A percentile compares a stretch with the other conserved stretches of the same genome.
These are phyloP conservation scores for Alternaria hordeiaustralica DNA, from an alignment of 2,329 filamentous ascomycete genomes.

Conservation along the genomic window DNA sequence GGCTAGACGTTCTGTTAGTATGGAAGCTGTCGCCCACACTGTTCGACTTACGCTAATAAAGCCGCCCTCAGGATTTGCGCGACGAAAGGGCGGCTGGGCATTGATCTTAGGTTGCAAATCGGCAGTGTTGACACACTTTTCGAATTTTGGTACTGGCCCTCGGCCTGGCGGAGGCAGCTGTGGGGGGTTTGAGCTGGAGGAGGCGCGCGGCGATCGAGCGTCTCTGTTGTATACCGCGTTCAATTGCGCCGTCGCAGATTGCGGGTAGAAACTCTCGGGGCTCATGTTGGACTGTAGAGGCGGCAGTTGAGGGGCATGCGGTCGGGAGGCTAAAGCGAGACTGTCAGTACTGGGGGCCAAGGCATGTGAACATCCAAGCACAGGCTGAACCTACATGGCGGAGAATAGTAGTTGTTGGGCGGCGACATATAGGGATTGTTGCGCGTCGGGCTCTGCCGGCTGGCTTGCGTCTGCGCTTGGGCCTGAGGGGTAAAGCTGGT, in stretches of 20 bases:
- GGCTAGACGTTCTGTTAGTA: slow-evolving; percentile 63
- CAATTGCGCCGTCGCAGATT: slow-evolving; percentile 72
- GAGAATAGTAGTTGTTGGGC: slow-evolving; percentile 65
- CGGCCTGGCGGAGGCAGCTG: slow-evolving; percentile 56
- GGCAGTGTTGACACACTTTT: slow-evolving; percentile 72
- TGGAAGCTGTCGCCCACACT: not conserved
- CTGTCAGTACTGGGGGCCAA: slow-evolving; percentile 30
- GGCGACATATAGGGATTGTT: slow-evolving; percentile 65
- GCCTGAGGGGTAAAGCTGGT: slow-evolving; percentile 53
- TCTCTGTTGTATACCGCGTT: slow-evolving; percentile 69
- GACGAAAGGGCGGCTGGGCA: slow-evolving; percentile 84
- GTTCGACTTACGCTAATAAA: slow-evolving; percentile 84
- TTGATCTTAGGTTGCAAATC: slow-evolving; percentile 87
- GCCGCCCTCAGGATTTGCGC: slow-evolving; percentile 94
- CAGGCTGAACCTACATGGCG: slow-evolving; percentile 56
- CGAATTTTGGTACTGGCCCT: slow-evolving; percentile 85
- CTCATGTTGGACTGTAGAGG: slow-evolving; percentile 75
- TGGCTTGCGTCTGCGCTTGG: slow-evolving; percentile 49
- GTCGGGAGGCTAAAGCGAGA: slow-evolving; percentile 49
- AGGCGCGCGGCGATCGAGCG: slow-evolving; percentile 56
- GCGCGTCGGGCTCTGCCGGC: slow-evolving; percentile 81
- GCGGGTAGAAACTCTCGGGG: slow-evolving; percentile 73
- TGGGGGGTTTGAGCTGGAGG: slow-evolving; percentile 53
- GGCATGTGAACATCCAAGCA: slow-evolving; percentile 4
- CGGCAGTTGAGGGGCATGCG: slow-evolving; percentile 72